These are phyloP conservation scores for Ilyonectria sp. DNA, from an alignment of 2,329 filamentous ascomycete species.

Conservation along the genomic window DNA sequence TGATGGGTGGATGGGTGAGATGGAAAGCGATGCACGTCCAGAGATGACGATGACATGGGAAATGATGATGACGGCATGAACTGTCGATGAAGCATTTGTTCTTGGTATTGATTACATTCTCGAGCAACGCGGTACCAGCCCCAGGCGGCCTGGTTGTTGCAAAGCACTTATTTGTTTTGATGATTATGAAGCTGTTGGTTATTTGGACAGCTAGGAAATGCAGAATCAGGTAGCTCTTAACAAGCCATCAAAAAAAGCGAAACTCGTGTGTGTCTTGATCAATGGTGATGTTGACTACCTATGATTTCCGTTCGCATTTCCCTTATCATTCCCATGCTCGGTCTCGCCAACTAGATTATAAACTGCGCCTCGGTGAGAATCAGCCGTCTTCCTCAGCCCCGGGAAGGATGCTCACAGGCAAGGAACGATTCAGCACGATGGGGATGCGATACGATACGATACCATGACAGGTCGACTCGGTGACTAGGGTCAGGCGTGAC, in stretches of 20 bases:
- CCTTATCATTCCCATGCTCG: neutral
- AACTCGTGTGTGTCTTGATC: neutral
- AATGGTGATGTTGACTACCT: neutral
- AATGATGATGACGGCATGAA: conserved; percentile 48
- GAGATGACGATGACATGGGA: conserved; percentile 45
- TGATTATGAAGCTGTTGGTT: conserved; percentile 41
- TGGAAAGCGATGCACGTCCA: conserved; percentile 41
- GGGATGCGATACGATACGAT: conserved; percentile 2
- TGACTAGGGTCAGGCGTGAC: conserved; percentile 16
- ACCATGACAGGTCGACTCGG: conserved; percentile 9
- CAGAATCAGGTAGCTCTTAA: conserved; percentile 14
- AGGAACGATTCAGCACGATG: neutral
- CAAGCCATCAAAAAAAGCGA: conserved; percentile 29
- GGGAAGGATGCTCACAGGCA: neutral
- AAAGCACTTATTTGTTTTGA: conserved; percentile 32
- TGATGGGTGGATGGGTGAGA: conserved; percentile 25
- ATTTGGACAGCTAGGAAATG: conserved; percentile 20
- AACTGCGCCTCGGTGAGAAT: neutral
- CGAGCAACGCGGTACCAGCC: conserved; percentile 37
- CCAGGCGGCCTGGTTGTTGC: conserved; percentile 44
- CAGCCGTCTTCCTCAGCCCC: neutral
- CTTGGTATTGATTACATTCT: conserved; percentile 42
- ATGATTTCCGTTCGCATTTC: neutral
- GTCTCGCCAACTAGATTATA: too few relatives aligned
- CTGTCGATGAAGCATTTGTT: conserved; percentile 46